These are phyloP conservation scores for Avena eriantha DNA, from an alignment of 176 grass and related monocot genomes.

Conservation along the genomic window DNA sequence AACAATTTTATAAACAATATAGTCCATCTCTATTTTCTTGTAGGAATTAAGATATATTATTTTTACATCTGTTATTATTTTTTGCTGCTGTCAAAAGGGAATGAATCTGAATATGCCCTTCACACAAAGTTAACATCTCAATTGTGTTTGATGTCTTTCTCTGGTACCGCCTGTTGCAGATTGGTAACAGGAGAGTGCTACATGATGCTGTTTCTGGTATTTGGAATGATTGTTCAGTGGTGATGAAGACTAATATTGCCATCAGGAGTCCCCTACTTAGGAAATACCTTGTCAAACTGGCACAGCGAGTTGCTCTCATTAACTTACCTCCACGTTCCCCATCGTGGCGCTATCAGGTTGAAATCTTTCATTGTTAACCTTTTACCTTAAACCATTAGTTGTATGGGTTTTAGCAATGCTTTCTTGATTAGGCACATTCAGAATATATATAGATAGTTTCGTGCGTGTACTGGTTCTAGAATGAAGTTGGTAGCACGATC, in stretches of 20 bases:
- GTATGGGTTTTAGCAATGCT: conserved; percentile 20
- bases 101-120: conserved; percentile 17
- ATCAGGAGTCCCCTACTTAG: conserved; percentile 83
- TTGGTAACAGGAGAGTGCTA: conserved; percentile 68
- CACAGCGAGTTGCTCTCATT: conserved; percentile 76
- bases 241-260: conserved; percentile 82
- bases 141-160: conserved; percentile 34
- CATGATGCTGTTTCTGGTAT: conserved; percentile 60
- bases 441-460: conserved; percentile 41
- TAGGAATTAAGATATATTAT: background rate
- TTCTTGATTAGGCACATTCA: conserved; percentile 28
- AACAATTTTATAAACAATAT: background rate
- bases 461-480: conserved; percentile 7
- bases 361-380: conserved; percentile 15
- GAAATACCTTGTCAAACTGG: conserved; percentile 89
- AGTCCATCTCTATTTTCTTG: conserved; percentile 15
- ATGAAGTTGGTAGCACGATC: conserved; percentile 1
- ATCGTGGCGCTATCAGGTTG: conserved; percentile 89
- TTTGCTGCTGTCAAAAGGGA: background rate
- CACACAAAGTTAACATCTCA: background rate
- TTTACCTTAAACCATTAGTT: conserved; percentile 19
- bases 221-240: conserved; percentile 79
- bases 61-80: conserved; percentile 31
- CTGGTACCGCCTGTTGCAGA: conserved; percentile 58
- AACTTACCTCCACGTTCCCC: conserved; percentile 72